A percentile compares a stretch with the other conserved stretches of the same genome.
These are phyloP conservation scores for Erodium chrysanthum DNA, from an alignment of 441 rosid genomes.

Conservation along the genomic window DNA sequence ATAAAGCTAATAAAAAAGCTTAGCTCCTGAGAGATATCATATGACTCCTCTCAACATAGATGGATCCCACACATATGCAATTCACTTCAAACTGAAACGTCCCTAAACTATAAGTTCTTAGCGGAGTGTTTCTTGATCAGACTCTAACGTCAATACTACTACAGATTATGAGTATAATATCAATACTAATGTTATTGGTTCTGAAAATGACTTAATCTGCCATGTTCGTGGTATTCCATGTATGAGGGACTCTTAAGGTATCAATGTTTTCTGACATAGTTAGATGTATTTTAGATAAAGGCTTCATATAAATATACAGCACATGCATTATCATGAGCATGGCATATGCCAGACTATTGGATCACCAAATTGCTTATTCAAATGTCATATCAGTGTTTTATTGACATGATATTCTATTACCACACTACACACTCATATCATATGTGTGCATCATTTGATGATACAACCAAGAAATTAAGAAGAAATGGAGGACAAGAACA, in stretches of 20 bases:
- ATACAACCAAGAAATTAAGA: too few species aligned
- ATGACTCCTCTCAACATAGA: not conserved
- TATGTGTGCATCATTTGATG: too few species aligned
- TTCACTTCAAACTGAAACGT: not conserved
- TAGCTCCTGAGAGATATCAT: not conserved
- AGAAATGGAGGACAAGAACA: too few species aligned
- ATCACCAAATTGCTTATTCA: too few species aligned
- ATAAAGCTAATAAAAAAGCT: not conserved
- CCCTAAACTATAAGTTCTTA: not conserved
- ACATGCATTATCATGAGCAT: not conserved
- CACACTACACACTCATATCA: too few species aligned
- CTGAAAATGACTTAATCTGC: not conserved
- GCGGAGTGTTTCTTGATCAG: not conserved
- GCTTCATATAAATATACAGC: not conserved
- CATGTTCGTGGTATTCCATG: not conserved
- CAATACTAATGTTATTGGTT: not conserved
- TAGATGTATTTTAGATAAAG: not conserved
- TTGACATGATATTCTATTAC: too few species aligned
- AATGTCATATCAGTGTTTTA: too few species aligned
- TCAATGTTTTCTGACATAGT: not conserved
- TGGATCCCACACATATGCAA: not conserved
- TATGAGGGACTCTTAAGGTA: not conserved
- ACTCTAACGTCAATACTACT: not conserved
- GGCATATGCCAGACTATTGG: too few species aligned
- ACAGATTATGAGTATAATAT: not conserved